Base-by-base conservation (phyloP, 2,329 filamentous ascomycete species). In the Claviceps arundinis region DNA sequence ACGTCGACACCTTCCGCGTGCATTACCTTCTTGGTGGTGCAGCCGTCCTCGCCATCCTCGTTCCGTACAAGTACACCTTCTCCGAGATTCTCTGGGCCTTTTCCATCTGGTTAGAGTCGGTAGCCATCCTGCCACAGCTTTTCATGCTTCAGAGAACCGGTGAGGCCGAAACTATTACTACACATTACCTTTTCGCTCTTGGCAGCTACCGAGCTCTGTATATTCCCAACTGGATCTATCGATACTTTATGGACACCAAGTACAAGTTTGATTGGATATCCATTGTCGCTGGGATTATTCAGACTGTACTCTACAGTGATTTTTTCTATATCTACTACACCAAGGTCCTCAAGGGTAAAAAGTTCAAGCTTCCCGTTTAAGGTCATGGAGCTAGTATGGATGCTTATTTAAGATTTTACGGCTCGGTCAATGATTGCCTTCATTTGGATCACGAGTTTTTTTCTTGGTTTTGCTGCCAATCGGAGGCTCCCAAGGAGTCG, bases 261-360 rank as follows among this genome's bases (percentile, higher is more conserved):
- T 84, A 89, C 67, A 85, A 77, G 68, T 67, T 85, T 60, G 90
- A 97, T 66, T 87, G 84, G 57, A 94, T 96, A 59, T 85, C 90
- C 19, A 85, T 96, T 50, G 65, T 93, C 56, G 93, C 94, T 3
- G 93, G 93, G 13, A 78, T 97, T 52, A 73, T 97, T 57, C 93
- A 98, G 76, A 98, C 93, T 0, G 72, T 98, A 48, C 76, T 98
- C 54, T 98, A 98, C 74, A 95, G 89, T 57, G 93, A 98, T 73
- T 98, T 98, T 75, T 98, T 98, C 80, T 98, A 90, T 78, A 91
- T 98, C 64, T 98, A 98, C 75, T 98, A 96, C 73, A 95, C 85
- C 55, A 97, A 96, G 82, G 85, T 91, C 47, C 73, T 90, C 71
- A 88, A 90, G 74, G 87, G 87, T 61, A 87, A 88, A 76, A 90